Percentiles rank a stretch among this genome's conserved stretches.
phyloP scores from a whole-genome alignment of 78 protist genomes.

The Monosiga brevicollis region DNA sequence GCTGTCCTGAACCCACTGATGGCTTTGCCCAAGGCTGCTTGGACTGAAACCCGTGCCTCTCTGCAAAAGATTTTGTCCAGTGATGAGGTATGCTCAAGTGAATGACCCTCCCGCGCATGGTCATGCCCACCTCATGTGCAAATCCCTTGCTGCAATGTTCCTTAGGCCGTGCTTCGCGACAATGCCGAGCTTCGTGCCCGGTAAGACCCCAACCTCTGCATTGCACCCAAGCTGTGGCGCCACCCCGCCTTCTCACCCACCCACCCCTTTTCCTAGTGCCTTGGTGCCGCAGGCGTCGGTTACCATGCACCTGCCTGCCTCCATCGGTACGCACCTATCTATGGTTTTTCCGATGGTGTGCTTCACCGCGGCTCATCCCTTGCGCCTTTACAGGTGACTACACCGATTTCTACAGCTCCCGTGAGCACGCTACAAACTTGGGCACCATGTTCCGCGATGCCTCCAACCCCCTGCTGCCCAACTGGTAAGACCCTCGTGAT shows the following conservation, averaged over 20 bases:
- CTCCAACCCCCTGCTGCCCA: conserved; percentile 72
- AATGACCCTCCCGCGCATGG: too few relatives aligned
- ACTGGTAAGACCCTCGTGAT: conserved; percentile 39
- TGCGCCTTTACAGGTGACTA: conserved; percentile 72
- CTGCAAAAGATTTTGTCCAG: conserved; percentile 30
- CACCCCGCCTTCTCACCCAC: too few relatives aligned
- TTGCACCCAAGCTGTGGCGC: too few relatives aligned
- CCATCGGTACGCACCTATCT: conserved; percentile 8
- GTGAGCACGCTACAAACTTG: conserved; percentile 85
- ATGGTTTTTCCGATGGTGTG: too few relatives aligned
- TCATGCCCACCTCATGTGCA: too few relatives aligned
- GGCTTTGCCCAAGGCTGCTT: conserved; percentile 43
- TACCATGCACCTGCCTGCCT: conserved; percentile 45
- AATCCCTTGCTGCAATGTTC: too few relatives aligned
- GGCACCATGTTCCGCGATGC: conserved; percentile 74
- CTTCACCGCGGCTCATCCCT: too few relatives aligned
- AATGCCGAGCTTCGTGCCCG: conserved; percentile 29
- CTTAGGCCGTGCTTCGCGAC: conserved; percentile 36
- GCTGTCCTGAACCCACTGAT: conserved; percentile 62
- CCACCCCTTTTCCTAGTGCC: too few relatives aligned
- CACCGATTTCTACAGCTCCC: conserved; percentile 88
- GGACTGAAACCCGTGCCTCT: conserved; percentile 57
- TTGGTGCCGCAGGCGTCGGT: conserved; percentile 5
- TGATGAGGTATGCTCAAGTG: too few relatives aligned
- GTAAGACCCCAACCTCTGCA: too few relatives aligned